A percentile compares a stretch with the other conserved stretches of the same genome.
phyloP scores from a whole-genome alignment of 805 yeast genomes.

The Lipomyces yamanashiensis region DNA sequence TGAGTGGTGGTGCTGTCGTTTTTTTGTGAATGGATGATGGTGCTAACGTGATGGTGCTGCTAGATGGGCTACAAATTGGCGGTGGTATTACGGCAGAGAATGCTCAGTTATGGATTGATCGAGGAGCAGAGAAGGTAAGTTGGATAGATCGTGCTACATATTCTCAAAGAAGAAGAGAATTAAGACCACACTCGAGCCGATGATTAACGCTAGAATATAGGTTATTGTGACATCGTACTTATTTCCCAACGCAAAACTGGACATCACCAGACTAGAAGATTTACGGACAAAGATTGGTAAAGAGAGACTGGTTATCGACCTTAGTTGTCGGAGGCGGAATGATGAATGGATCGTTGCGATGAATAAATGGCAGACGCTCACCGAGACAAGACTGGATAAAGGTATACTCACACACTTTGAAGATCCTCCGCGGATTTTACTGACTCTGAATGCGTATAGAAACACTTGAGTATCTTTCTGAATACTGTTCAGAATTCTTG shows the following conservation, averaged over 20 bases:
- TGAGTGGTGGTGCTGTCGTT: not conserved
- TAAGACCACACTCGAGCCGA: not conserved
- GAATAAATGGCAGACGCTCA: slow-evolving; percentile 95
- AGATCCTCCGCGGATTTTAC: not conserved
- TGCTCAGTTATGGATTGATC: slow-evolving; percentile 76
- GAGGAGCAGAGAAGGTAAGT: slow-evolving; percentile 68
- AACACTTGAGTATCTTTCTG: slow-evolving; percentile 58
- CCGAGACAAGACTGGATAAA: slow-evolving; percentile 61
- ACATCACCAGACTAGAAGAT: slow-evolving; percentile 55
- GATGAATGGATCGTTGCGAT: slow-evolving; percentile 90
- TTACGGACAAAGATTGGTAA: slow-evolving; percentile 66
- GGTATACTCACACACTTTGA: slow-evolving; percentile 8
- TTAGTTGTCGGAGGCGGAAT: slow-evolving; percentile 47
- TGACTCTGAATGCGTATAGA: slow-evolving; percentile 39
- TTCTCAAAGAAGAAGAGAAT: too few species aligned
- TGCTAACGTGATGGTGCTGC: not conserved
- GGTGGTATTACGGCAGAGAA: slow-evolving; percentile 85
- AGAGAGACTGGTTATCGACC: slow-evolving; percentile 75
- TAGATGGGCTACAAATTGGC: slow-evolving; percentile 73
- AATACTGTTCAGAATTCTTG: slow-evolving; percentile 82
- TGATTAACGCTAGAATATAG: slow-evolving; percentile 12
- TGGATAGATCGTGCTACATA: too few species aligned
- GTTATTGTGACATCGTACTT: slow-evolving; percentile 92
- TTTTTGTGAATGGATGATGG: not conserved
- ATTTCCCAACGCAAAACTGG: slow-evolving; percentile 67